Evolutionary conservation across 768 basidiomycete genomes (phyloP), one percentile per base, ranked within the genome.

Genomic region (Lactarius tabidus): DNA sequence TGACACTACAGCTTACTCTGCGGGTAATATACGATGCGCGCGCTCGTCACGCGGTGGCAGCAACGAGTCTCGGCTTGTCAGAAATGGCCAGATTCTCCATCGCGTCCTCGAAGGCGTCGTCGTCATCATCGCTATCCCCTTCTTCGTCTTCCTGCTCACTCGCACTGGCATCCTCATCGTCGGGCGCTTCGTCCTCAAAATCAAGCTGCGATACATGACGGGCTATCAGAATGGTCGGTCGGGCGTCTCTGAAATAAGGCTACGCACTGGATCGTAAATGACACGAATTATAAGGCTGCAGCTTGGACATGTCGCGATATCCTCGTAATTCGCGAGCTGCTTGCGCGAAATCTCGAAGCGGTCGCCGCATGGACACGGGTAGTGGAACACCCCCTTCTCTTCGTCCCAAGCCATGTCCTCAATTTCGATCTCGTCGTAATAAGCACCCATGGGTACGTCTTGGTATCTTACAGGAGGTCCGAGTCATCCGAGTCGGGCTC

Each of bases 311-410:
- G 85, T 95, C 28, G 95, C 96, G 54, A 95, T 86, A 74, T 98
- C 97, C 71, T 98, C 97, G 62, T 85, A 97, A 69, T 94, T 80
- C 53, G 86, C 84, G 9, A 98, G 85, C 76, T 98, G 94, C 67
- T 79, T 78, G 70, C 89, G 85, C 35, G 90, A 86, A 69, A 98
- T 98, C 76, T 98, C 96, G 78, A 98, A 99, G 48, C 95, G 87
- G 78, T 99, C 96, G 10, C 96, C 96, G 72, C 96, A 98, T 1
- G 96, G 95, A 73, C 95, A 99, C 0, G 95, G 96, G 75, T 95
- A 97, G 80, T 98, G 95, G 72, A 88, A 98, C 6, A 98, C 90
- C 48, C 82, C 74, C 73, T 89, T 91, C 62, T 82, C 85, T 28
- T 82, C 81, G 74, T 96, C 94, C 92, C 93, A 97, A 18, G 79